Evolutionary conservation across 1,284 basidiomycete species (phyloP), one percentile per base, ranked within the genome.

Genomic region (Fomitopsis betulina): DNA sequence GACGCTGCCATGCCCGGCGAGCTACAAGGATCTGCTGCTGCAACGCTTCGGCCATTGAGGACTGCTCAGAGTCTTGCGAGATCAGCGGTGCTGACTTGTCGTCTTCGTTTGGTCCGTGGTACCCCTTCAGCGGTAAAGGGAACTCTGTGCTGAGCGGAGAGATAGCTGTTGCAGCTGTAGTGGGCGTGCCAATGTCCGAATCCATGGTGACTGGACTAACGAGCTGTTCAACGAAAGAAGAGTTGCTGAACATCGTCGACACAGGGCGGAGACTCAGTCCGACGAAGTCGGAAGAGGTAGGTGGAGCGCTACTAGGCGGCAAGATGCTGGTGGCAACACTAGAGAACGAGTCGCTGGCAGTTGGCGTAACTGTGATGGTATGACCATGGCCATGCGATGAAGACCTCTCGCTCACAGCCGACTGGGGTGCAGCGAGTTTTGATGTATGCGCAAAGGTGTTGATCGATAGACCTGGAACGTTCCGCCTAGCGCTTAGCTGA

Each of bases 221-320:
- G 30, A 90, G 79, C 56, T 88, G 82, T 39, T 86, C 84, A 15
- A 79, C 74, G 62, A 93, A 89, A 39, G 88, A 83, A 9, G 81
- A 74, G 8, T 82, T 74, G 62, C 87, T 85, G 70, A 93, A 92
- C 33, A 86, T 77, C 9, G 86, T 84, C 13, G 90, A 93, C 21
- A 93, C 77, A 0, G 91, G 91, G 19, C 91, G 81, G 52, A 93
- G 73, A 66, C 82, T 86, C 40, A 93, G 77, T 4, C 80, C 73
- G 8, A 84, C 78, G 64, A 91, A 92, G 57, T 84, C 81, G 0
- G 79, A 73, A 9, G 83, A 76, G 50, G 79, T 75, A 15, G 87
- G 76, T 5, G 89, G 89, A 19, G 87, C 88, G 65, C 86, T 89
- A 64, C 78, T 78, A 1, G 84, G 78, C 43, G 67, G 60, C 50